These are phyloP conservation scores for Hypoxylon sp. DNA, from an alignment of 2,329 filamentous ascomycete genomes.

Conservation along the genomic window DNA sequence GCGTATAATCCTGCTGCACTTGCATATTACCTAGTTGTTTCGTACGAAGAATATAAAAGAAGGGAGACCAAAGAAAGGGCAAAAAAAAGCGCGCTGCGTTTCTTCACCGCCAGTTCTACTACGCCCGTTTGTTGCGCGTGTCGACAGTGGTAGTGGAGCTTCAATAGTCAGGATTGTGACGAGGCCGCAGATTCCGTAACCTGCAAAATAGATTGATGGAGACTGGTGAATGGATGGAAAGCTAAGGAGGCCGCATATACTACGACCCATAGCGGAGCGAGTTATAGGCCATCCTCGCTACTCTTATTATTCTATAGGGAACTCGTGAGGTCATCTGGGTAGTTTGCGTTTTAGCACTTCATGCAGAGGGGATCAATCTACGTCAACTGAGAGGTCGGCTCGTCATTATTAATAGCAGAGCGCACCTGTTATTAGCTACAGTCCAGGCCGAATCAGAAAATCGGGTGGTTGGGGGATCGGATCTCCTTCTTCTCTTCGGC, in stretches of 20 bases:
- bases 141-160: slow-evolving; percentile 42
- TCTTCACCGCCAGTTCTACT: slow-evolving; percentile 43
- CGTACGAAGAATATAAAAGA: slow-evolving; percentile 12
- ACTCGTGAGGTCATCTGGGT: slow-evolving; percentile 28
- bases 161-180: slow-evolving; percentile 41
- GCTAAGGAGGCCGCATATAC: slow-evolving; percentile 37
- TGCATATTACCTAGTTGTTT: slow-evolving; percentile 22
- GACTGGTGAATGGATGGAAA: slow-evolving; percentile 34
- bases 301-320: slow-evolving; percentile 22
- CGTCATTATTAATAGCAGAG: slow-evolving; percentile 45
- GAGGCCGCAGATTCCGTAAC: slow-evolving; percentile 44
- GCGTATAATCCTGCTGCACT: slow-evolving; percentile 27
- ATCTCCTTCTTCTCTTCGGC: slow-evolving; percentile 33
- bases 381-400: slow-evolving; percentile 24
- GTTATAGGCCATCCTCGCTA: slow-evolving; percentile 19
- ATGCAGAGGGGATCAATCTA: slow-evolving; percentile 23
- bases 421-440: slow-evolving; percentile 34
- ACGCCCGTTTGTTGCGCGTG: slow-evolving; percentile 42
- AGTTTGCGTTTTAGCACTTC: slow-evolving; percentile 20
- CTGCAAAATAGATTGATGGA: slow-evolving; percentile 43
- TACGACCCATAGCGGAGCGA: slow-evolving; percentile 25
- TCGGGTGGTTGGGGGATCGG: slow-evolving; percentile 45
- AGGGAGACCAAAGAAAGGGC: slow-evolving; percentile 8
- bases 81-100: slow-evolving; percentile 29
- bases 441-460: slow-evolving; percentile 36